Base-by-base conservation (phyloP, 2,329 filamentous ascomycete genomes). In the Grosmannia penicillata region DNA sequence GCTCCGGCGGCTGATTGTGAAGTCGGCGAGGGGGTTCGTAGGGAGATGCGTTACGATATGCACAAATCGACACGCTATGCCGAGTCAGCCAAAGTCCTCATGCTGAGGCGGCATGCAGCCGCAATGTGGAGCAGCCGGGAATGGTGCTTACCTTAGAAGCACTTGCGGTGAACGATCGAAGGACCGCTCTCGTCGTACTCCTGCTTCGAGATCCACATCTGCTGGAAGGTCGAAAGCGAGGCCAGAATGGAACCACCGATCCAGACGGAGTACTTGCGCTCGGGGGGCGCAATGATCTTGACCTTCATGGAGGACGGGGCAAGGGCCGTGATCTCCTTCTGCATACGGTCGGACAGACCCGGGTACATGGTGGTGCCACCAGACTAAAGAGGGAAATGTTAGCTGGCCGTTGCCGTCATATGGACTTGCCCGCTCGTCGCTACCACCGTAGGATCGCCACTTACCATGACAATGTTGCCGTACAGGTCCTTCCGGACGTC, bases 151-250 rank as follows among this genome's bases (percentile, higher is more conserved):
- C 77, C 80, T 94, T 94, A 95, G 82, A 95, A 95, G 84, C 89
- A 95, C 85, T 95, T 96, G 81, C 87, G 84, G 82, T 96, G 89
- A 59, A 96, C 89, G 62, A 96, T 96, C 60, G 87, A 95, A 57
- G 89, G 91, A 71, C 89, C 89, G 67, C 82, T 91, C 85, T 96
- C 91, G 75, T 98, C 91, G 80, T 96, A 96, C 77, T 96, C 89
- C 75, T 98, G 91, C 86, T 98, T 98, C 58, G 91, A 98, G 80
- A 98, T 96, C 91, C 91, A 98, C 91, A 98, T 98, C 75, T 98
- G 91, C 78, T 98, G 91, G 89, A 98, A 98, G 68, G 91, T 98
- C 55, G 91, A 98, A 58, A 98, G 83, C 50, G 91, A 98, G 56
- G 91, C 91, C 60, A 98, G 72, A 72, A 98, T 98, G 67, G 91